phyloP scores from a whole-genome alignment of 1,284 basidiomycete genomes.

The Taiwanofungus camphoratus region DNA sequence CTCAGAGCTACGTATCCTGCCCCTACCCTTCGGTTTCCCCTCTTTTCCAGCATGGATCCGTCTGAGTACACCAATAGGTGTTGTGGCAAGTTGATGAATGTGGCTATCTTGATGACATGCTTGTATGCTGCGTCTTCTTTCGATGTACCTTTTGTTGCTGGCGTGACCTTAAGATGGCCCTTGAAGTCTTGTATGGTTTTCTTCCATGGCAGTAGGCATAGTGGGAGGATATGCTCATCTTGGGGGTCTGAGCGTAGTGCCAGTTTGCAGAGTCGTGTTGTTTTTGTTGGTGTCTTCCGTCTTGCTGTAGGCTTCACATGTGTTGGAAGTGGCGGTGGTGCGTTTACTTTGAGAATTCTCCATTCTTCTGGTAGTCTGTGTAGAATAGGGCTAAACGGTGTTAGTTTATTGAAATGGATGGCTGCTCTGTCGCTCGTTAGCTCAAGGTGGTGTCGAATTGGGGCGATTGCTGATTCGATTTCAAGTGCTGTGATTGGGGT shows the following conservation, averaged over 20 bases:
- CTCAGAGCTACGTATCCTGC: not conserved
- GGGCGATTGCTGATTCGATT: conserved; percentile 3
- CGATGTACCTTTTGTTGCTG: not conserved
- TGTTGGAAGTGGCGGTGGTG: not conserved
- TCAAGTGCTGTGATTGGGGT: conserved; percentile 1
- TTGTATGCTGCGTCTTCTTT: not conserved
- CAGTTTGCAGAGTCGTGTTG: not conserved
- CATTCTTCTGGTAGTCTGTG: not conserved
- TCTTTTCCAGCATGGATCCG: not conserved
- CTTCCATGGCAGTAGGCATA: conserved; percentile 3
- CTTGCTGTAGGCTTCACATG: not conserved
- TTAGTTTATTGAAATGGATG: conserved; percentile 1
- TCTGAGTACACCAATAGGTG: conserved; percentile 3
- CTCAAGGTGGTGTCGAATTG: conserved; percentile 2
- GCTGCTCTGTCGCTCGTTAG: not conserved
- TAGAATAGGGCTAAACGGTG: conserved; percentile 1
- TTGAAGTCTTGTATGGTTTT: not conserved
- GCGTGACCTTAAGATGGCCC: not conserved
- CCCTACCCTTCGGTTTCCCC: not conserved
- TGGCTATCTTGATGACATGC: not conserved
- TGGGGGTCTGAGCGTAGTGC: not conserved
- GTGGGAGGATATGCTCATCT: conserved; percentile 1
- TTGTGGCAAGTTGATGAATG: not conserved
- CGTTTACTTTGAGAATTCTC: not conserved
- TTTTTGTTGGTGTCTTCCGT: not conserved